Base-by-base conservation (phyloP, 2,329 filamentous ascomycete genomes). In the Coniella vitis region DNA sequence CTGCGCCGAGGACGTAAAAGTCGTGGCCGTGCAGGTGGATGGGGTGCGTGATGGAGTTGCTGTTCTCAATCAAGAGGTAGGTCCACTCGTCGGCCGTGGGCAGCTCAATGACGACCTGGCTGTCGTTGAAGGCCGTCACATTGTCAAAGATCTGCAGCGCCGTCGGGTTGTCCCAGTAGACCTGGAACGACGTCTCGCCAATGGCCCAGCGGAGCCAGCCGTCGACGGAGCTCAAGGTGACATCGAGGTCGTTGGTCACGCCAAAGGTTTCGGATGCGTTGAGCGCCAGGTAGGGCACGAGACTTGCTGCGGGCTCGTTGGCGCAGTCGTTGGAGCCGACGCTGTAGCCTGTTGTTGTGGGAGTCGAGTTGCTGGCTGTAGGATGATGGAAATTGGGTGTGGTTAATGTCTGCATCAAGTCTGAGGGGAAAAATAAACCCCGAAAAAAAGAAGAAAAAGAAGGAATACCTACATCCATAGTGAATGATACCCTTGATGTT, bases 21-120 rank as follows among this genome's bases (percentile, higher is more conserved):
- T 75, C 68, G 55, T 76, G 73, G 8, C 73, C 73, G 60, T 76
- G 73, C 14, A 76, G 61, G 60, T 76, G 73, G 58, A 73, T 70
- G 0, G 71, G 70, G 54, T 74, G 71, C 16, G 68, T 52, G 7
- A 63, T 47, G 9, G 48, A 14, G 22, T 34, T 43, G 4, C 7
- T 12, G 38, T 39, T 43, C 9, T 48, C 32, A n/a, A 51, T 45
- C 13, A 49, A 34, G 20, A 40, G 35, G 39, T 51, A 49, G 1
- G 34, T 38, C 49, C 49, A 51, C 29, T 59, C 22, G 3, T 41
- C 32, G 9, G 20, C 29, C 1, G 14, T 38, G 4, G 29, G 41
- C 1, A 41, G 34, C 10, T 49, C 40, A 20, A 46, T 37, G 25
- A 32, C 38, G 25, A 38, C 35, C 4, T 38, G 31, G 45, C 16